phyloP scores from a whole-genome alignment of 2,329 filamentous ascomycete genomes.

The Sporothrix dimorphospora region DNA sequence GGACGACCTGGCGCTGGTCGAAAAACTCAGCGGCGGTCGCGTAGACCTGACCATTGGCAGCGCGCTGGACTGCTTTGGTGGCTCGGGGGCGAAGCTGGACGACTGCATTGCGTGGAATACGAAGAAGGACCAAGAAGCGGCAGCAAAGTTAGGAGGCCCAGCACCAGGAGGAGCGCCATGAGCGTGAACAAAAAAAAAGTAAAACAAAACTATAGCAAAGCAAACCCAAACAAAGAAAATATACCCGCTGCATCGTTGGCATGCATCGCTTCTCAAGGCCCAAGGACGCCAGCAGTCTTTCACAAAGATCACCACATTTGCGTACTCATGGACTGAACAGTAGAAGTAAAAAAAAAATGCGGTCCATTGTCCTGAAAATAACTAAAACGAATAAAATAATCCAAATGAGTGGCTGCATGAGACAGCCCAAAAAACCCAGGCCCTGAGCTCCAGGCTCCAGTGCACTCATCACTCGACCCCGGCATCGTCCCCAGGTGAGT shows the following conservation, averaged over 20 bases:
- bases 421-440: conserved; percentile 15
- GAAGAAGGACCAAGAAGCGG: conserved; percentile 42
- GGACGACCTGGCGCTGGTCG: conserved; percentile 80
- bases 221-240: neutral
- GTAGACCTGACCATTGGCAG: conserved; percentile 96
- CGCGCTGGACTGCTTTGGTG: conserved; percentile 94
- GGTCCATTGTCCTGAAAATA: conserved; percentile 25
- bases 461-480: conserved; percentile 25
- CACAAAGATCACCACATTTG: too few species aligned
- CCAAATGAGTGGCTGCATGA: conserved; percentile 28
- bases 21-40: conserved; percentile 74
- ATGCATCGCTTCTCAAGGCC: neutral
- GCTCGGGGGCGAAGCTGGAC: conserved; percentile 79
- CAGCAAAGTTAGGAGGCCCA: neutral
- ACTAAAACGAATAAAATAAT: conserved; percentile 31
- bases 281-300: too few species aligned
- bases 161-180: neutral
- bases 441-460: conserved; percentile 31
- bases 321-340: neutral
- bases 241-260: conserved; percentile 6
- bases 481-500: conserved; percentile 2
- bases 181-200: neutral
- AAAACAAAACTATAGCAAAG: neutral
- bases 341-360: conserved; percentile 12
- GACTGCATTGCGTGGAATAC: conserved; percentile 90